Percentiles rank a stretch among this genome's conserved stretches.
phyloP scores from a whole-genome alignment of 352 stramenopile species.

The Phytophthora quininea region DNA sequence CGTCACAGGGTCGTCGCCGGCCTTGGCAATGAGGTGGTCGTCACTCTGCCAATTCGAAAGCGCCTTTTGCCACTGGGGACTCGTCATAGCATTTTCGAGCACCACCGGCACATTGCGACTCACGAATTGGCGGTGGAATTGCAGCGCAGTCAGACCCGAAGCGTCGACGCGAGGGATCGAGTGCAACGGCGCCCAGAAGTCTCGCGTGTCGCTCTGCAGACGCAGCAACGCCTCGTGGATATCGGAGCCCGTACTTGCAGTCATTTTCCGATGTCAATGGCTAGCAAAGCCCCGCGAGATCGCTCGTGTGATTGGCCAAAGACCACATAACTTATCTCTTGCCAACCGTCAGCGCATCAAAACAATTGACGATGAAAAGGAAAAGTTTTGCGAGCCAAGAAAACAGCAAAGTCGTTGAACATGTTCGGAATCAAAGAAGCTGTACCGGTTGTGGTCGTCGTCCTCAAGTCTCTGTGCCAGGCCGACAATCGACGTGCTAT shows the following conservation, averaged over 20 bases:
- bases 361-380: no score
- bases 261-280: neutral
- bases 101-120: slow-evolving; percentile 81
- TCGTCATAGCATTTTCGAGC: slow-evolving; percentile 68
- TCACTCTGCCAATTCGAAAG: slow-evolving; percentile 57
- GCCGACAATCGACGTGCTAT: neutral
- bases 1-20: slow-evolving; percentile 51
- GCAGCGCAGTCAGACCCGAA: slow-evolving; percentile 41
- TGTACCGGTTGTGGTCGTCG: no score
- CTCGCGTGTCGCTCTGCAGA: slow-evolving; percentile 65
- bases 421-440: no score
- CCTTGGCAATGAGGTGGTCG: slow-evolving; percentile 58
- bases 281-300: neutral
- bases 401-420: neutral
- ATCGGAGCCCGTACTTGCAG: neutral
- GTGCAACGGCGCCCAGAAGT: slow-evolving; percentile 79
- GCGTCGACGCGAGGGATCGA: slow-evolving; percentile 58
- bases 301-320: no score
- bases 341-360: no score
- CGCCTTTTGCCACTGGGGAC: slow-evolving; percentile 56
- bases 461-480: no score
- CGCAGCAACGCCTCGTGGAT: slow-evolving; percentile 23
- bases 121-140: slow-evolving; percentile 81
- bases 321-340: no score
- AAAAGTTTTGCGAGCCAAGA: no score